Percentiles rank a stretch among this genome's conserved stretches.
These are phyloP conservation scores for Smallanthus sonchifolius DNA, from an alignment of 129 eudicot species.

Conservation along the genomic window DNA sequence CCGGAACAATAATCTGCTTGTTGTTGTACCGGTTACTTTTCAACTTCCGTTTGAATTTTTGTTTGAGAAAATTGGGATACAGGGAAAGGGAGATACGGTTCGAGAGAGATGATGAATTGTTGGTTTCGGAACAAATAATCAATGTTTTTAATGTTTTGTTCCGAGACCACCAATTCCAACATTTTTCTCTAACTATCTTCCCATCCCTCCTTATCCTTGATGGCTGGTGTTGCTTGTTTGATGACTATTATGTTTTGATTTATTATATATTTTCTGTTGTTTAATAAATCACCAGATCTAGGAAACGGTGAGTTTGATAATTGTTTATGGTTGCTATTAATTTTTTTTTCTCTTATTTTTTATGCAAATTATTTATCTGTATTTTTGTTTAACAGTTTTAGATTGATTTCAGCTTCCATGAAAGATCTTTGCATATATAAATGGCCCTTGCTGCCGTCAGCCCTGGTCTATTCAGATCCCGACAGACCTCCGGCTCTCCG, in stretches of 20 bases:
- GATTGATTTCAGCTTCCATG: neutral
- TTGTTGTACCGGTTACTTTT: no score
- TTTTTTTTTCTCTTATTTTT: no score
- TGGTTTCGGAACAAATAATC: neutral
- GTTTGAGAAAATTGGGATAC: neutral
- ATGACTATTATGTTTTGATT: neutral
- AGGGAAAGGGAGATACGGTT: neutral
- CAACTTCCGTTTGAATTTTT: neutral
- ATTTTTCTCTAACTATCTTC: neutral
- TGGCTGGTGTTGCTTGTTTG: neutral
- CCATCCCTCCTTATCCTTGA: neutral
- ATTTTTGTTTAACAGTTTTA: neutral
- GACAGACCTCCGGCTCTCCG: neutral
- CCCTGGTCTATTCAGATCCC: neutral
- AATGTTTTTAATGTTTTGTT: neutral
- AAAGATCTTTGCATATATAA: neutral
- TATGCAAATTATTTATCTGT: no score
- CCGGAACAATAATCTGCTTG: neutral
- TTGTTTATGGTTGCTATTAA: no score
- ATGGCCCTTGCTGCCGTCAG: no score
- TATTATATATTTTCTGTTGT: no score
- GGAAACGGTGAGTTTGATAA: neutral
- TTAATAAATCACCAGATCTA: neutral
- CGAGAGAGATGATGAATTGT: neutral
- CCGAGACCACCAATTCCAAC: neutral